These are phyloP conservation scores for Pleurotus sapidus DNA, from an alignment of 768 basidiomycete genomes.

Conservation along the genomic window DNA sequence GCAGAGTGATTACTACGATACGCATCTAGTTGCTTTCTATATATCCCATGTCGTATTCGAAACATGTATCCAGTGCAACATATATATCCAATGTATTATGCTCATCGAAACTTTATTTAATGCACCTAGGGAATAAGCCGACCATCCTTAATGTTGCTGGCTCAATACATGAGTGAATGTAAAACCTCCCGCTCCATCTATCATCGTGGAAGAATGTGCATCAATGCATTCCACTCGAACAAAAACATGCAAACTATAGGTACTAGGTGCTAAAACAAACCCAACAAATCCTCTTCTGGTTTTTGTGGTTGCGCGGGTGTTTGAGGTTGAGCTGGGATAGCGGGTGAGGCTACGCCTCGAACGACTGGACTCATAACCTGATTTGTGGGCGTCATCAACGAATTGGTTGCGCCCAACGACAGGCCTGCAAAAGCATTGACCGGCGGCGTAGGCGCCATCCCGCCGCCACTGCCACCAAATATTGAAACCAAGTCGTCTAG, in stretches of 20 bases:
- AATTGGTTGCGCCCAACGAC: constrained; percentile 16
- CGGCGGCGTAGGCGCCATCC: constrained; percentile 17
- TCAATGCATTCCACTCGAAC: no score
- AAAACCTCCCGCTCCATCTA: no score
- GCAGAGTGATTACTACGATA: no score
- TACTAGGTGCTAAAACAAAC: constrained; percentile 39
- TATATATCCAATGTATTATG: no score
- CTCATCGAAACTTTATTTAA: no score
- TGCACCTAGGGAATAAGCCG: no score
- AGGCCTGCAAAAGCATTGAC: constrained; percentile 14
- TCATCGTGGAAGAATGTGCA: no score
- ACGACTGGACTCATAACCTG: neutral
- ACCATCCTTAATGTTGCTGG: no score
- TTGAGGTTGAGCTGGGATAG: constrained; percentile 17
- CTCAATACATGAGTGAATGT: no score
- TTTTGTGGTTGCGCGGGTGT: constrained; percentile 23
- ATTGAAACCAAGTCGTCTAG: constrained; percentile 93
- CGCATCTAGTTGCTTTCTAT: no score
- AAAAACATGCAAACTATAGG: neutral
- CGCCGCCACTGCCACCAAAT: constrained; percentile 57
- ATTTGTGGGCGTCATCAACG: neutral
- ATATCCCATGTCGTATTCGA: no score
- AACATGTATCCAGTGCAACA: no score
- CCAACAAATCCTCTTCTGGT: constrained; percentile 48
- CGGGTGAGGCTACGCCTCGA: constrained; percentile 1